A percentile compares a stretch with the other conserved stretches of the same genome.
These are phyloP conservation scores for Penicillium palitans DNA, from an alignment of 2,329 filamentous ascomycete genomes.

Conservation along the genomic window DNA sequence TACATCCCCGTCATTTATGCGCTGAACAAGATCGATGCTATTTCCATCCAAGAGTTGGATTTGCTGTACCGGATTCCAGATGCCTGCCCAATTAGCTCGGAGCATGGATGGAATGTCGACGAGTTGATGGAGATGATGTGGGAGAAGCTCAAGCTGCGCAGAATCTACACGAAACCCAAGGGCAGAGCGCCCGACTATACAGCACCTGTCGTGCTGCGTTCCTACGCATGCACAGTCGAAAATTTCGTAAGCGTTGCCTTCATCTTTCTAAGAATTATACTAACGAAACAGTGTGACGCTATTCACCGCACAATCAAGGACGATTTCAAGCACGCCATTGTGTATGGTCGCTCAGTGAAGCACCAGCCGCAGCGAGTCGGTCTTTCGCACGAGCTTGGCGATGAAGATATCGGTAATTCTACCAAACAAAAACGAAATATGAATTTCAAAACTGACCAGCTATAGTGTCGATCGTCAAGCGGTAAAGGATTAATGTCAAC, in stretches of 20 bases:
- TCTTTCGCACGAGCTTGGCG: slow-evolving; percentile 82
- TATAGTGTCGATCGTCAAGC: slow-evolving; percentile 68
- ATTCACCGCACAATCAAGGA: slow-evolving; percentile 97
- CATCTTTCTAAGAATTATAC: slow-evolving; percentile 20
- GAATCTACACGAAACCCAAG: slow-evolving; percentile 98
- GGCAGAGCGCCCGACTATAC: slow-evolving; percentile 91
- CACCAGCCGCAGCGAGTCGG: slow-evolving; percentile 97
- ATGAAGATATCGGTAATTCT: slow-evolving; percentile 90
- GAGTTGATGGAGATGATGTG: slow-evolving; percentile 98
- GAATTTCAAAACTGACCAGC: slow-evolving; percentile 27
- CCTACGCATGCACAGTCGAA: slow-evolving; percentile 82
- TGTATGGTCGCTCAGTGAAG: slow-evolving; percentile 97
- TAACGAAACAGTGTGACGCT: slow-evolving; percentile 72
- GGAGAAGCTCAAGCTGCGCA: slow-evolving; percentile 88
- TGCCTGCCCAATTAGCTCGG: slow-evolving; percentile 93
- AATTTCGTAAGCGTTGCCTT: slow-evolving; percentile 75
- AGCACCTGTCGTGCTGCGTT: slow-evolving; percentile 82
- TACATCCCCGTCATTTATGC: slow-evolving; percentile 99
- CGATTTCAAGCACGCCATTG: slow-evolving; percentile 91
- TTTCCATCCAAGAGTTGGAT: slow-evolving; percentile 96
- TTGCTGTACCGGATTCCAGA: slow-evolving; percentile 95
- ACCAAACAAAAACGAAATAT: neutral
- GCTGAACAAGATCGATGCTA: slow-evolving; percentile 97
- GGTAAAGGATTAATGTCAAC: slow-evolving; percentile 47
- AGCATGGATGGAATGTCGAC: slow-evolving; percentile 97